phyloP scores from a whole-genome alignment of 257 asterid genomes.

The Salvia hispanica region DNA sequence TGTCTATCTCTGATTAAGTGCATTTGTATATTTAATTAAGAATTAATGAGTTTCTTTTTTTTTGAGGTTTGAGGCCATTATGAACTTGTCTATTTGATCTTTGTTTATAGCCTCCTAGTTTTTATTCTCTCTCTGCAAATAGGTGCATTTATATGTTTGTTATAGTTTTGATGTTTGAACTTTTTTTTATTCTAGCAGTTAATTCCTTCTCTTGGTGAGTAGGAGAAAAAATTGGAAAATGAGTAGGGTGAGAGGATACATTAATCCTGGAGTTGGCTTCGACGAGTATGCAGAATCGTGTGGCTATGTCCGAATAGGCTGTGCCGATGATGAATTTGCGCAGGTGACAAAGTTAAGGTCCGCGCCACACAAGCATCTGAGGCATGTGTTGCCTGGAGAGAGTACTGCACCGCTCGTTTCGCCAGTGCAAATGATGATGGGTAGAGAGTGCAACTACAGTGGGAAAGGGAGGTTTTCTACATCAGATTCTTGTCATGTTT shows the following conservation, averaged over 20 bases:
- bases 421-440: conserved; percentile 74
- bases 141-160: neutral
- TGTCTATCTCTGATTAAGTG: neutral
- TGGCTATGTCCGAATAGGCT: conserved; percentile 32
- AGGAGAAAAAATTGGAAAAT: conserved; percentile 33
- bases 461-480: conserved; percentile 83
- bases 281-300: conserved; percentile 36
- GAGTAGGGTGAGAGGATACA: conserved; percentile 56
- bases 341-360: conserved; percentile 58
- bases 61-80: neutral
- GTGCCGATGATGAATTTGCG: conserved; percentile 60
- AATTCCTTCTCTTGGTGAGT: conserved; percentile 4
- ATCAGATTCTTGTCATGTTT: conserved; percentile 77
- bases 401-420: conserved; percentile 52
- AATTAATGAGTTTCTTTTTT: neutral
- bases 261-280: conserved; percentile 34
- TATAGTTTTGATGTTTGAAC: conserved; percentile 4
- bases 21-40: neutral
- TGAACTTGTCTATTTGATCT: neutral
- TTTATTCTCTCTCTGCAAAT: neutral
- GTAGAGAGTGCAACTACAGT: conserved; percentile 71
- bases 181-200: conserved; percentile 16
- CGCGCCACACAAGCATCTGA: conserved; percentile 51
- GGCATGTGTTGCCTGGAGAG: conserved; percentile 48
- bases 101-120: neutral